Percentiles rank a stretch among this genome's conserved stretches.
phyloP scores from a whole-genome alignment of 2,329 filamentous ascomycete species.

The Monosporascus sp. region DNA sequence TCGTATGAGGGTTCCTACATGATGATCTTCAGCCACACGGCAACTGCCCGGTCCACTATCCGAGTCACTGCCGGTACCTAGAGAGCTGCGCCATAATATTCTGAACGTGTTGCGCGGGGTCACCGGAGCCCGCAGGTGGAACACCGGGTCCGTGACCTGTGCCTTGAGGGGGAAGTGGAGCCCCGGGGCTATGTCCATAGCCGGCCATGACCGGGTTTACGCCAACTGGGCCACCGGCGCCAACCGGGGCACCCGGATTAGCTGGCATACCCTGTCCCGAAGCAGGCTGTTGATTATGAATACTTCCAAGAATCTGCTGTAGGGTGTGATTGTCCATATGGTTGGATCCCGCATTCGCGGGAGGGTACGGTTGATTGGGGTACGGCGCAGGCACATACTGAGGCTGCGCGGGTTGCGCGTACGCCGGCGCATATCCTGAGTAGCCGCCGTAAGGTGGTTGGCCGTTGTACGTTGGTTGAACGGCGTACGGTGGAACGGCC shows the following conservation, averaged over 20 bases:
- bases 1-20: no score
- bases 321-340: constrained; percentile 28
- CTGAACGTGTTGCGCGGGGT: constrained; percentile 53
- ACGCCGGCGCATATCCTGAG: constrained; percentile 21
- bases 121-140: constrained; percentile 24
- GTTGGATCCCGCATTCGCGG: constrained; percentile 18
- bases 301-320: constrained; percentile 27
- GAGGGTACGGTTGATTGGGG: constrained; percentile 14
- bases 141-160: constrained; percentile 27
- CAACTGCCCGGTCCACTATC: constrained; percentile 4
- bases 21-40: neutral
- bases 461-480: constrained; percentile 22
- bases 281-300: constrained; percentile 22
- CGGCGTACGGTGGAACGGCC: constrained; percentile 21
- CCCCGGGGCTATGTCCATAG: constrained; percentile 21
- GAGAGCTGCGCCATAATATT: constrained; percentile 72
- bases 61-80: constrained; percentile 50
- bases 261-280: constrained; percentile 26
- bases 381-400: constrained; percentile 25
- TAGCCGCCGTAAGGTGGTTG: constrained; percentile 7
- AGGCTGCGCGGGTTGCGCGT: constrained; percentile 18
- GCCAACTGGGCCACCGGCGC: constrained; percentile 18
- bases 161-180: constrained; percentile 16
- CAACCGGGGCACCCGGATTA: constrained; percentile 19
- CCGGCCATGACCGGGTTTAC: constrained; percentile 23